Evolutionary conservation across 306 rosid species (phyloP).

Genomic region (Quercus variabilis): DNA sequence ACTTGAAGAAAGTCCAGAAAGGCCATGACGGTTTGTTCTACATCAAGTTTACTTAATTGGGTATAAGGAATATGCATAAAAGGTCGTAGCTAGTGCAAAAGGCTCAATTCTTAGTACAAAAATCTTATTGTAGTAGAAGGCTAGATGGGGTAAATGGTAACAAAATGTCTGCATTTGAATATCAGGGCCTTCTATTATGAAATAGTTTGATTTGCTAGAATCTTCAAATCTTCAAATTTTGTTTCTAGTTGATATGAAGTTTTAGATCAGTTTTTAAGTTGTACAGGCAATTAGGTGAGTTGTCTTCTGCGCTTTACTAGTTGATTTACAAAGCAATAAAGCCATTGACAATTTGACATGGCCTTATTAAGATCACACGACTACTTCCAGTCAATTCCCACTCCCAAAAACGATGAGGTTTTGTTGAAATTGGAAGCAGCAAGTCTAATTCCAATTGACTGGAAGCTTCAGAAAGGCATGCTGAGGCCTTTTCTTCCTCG

Average conservation of each 20-base stretch:
- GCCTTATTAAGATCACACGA: not conserved
- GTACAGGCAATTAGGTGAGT: not conserved
- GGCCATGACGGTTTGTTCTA: no score
- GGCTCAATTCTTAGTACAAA: no score
- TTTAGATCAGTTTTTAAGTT: not conserved
- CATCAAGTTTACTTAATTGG: no score
- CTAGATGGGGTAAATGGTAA: no score
- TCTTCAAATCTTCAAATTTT: not conserved
- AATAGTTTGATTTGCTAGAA: not conserved
- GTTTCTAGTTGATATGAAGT: not conserved
- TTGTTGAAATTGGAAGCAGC: slow-evolving; percentile 76
- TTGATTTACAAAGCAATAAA: not conserved
- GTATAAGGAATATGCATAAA: no score
- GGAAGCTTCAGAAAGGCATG: slow-evolving; percentile 72
- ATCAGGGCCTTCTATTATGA: not conserved
- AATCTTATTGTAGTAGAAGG: no score
- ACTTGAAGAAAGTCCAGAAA: no score
- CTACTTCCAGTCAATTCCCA: slow-evolving; percentile 25
- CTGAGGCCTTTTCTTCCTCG: slow-evolving; percentile 55
- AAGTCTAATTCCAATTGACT: slow-evolving; percentile 68
- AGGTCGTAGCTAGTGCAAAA: no score
- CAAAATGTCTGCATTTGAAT: not conserved
- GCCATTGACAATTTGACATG: not conserved
- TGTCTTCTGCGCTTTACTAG: not conserved
- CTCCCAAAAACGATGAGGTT: slow-evolving; percentile 54